phyloP scores from a whole-genome alignment of 306 rosid species.

The Luffa aegyptiaca region DNA sequence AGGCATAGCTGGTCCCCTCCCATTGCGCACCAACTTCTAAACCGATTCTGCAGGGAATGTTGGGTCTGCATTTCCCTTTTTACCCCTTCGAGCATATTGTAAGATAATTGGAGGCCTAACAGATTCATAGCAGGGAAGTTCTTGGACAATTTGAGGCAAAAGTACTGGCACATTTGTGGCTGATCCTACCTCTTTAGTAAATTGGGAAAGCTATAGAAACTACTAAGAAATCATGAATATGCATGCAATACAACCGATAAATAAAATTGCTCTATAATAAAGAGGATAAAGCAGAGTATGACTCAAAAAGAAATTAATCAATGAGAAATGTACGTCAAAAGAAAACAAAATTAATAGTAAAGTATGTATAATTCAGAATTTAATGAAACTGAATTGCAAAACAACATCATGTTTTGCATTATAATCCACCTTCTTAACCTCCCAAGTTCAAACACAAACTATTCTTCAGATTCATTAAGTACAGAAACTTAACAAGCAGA shows the following conservation, averaged over 20 bases:
- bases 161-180: background rate
- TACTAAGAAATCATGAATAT: background rate
- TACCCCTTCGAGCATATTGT: too few species aligned
- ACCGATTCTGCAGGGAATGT: too few species aligned
- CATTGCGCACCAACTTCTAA: too few species aligned
- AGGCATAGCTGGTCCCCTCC: too few species aligned
- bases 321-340: background rate
- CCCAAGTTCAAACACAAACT: background rate
- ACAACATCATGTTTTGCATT: background rate
- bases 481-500: background rate
- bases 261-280: background rate
- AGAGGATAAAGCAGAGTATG: background rate
- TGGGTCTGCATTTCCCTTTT: too few species aligned
- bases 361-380: background rate
- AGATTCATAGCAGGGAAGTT: background rate
- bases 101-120: too few species aligned
- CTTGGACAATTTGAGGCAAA: background rate
- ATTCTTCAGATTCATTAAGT: background rate
- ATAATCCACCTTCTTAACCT: background rate
- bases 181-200: background rate
- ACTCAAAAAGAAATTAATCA: background rate
- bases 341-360: background rate
- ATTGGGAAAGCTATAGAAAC: background rate
- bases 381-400: background rate
- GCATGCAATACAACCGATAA: too few species aligned